Percentiles rank a stretch among this genome's conserved stretches.
Evolutionary conservation across 2,329 filamentous ascomycete species (phyloP).

Genomic region (Fusarium veterinarium): DNA sequence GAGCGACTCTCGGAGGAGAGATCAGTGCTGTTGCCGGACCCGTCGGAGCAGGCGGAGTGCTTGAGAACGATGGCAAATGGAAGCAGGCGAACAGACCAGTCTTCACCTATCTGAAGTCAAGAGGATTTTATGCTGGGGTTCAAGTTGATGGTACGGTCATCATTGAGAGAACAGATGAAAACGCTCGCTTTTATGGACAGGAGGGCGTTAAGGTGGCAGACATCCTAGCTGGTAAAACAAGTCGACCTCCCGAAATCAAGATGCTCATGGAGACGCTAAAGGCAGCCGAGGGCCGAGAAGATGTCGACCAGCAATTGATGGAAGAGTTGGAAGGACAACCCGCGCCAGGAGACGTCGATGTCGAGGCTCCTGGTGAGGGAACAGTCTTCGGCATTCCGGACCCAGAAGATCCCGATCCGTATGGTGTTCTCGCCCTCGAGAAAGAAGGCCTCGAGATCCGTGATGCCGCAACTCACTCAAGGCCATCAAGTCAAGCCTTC

Average conservation of each 20-base stretch:
- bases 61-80: conserved; percentile 67
- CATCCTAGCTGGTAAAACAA: conserved; percentile 59
- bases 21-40: conserved; percentile 78
- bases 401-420: conserved; percentile 53
- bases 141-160: conserved; percentile 88
- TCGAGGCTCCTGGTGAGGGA: conserved; percentile 44
- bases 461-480: conserved; percentile 50
- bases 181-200: conserved; percentile 84
- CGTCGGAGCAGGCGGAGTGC: conserved; percentile 75
- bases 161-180: conserved; percentile 85
- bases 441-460: conserved; percentile 52
- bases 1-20: conserved; percentile 81
- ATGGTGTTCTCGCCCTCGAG: conserved; percentile 51
- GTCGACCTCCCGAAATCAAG: conserved; percentile 40
- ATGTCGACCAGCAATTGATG: conserved; percentile 49
- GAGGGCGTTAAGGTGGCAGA: conserved; percentile 59
- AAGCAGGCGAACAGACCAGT: conserved; percentile 64
- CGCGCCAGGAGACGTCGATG: conserved; percentile 50
- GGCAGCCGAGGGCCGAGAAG: conserved; percentile 49
- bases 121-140: conserved; percentile 87
- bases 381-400: conserved; percentile 53
- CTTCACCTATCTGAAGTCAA: conserved; percentile 81
- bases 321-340: conserved; percentile 50
- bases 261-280: conserved; percentile 51
- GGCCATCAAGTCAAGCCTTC: conserved; percentile 51